phyloP scores from a whole-genome alignment of 164 flowering plant genomes.

The Sedum album region DNA sequence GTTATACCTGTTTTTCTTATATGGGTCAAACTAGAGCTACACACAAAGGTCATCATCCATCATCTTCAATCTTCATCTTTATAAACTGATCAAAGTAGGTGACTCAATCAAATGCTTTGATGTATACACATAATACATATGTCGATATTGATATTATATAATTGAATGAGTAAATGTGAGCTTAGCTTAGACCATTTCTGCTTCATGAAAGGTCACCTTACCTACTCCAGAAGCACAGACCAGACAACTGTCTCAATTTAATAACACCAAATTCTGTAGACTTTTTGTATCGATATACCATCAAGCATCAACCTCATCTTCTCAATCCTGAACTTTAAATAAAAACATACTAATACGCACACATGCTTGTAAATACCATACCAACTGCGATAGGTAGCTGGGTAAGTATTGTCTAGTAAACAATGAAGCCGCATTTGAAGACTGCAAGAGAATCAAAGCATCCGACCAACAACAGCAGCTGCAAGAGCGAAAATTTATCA shows the following conservation, averaged over 20 bases:
- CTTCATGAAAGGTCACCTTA: constrained; percentile 4
- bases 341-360: background rate
- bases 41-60: constrained; percentile 1
- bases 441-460: too few species aligned
- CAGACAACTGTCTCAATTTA: constrained; percentile 4
- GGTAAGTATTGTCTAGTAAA: background rate
- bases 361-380: background rate
- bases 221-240: background rate
- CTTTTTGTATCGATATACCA: background rate
- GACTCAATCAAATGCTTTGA: background rate
- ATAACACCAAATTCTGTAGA: background rate
- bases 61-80: background rate
- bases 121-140: too few species aligned
- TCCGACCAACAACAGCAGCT: background rate
- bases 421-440: background rate
- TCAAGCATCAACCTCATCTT: background rate
- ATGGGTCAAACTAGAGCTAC: background rate
- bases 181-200: background rate
- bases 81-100: background rate
- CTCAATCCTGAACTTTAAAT: background rate
- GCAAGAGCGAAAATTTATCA: too few species aligned
- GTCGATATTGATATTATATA: too few species aligned
- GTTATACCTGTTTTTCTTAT: background rate
- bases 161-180: background rate
- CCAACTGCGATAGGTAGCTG: background rate